Base-by-base conservation (phyloP, 768 basidiomycete genomes). In the Mycena galopus region DNA sequence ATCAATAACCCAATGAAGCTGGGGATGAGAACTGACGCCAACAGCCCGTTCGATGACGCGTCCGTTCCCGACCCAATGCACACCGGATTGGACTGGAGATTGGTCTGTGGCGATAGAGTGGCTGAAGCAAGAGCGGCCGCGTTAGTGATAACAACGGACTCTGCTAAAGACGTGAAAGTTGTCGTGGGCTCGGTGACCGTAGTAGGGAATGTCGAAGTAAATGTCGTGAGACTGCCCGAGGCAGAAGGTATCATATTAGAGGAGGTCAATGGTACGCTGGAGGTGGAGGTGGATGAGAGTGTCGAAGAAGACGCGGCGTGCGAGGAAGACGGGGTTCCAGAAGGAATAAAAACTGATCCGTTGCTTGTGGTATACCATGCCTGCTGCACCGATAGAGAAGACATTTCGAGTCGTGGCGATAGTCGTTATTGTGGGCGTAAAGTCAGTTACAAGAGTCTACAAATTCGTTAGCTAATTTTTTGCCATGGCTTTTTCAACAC, bases 61-160 rank as follows among this genome's bases (percentile, higher is more conserved):
- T 94, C 93, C 32, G 93, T 71, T 4, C 92, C 92, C 30, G 87
- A 75, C 39, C 93, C 93, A 63, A 91, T 85, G 79, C 93, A 94
- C 3, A 92, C 82, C 19, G 86, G 75, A 37, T 77, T 75, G 44
- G 81, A 72, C 39, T 78, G 64, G n/a, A 78, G 16, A 37, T 62
- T 37, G 23, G 67, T 47, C 17, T 69, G 69, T 10, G 67, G 71
- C 23, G 59, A 59, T 25, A 53, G 14, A 9, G 73, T 69, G n/a
- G 32, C 64, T 12, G 71, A 66, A 4, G 59, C 62, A 23, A 69
- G 10, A 25, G 67, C 71, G 59, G 27, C 35, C 1, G 71, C 74
- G 63, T 27, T 33, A 2, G 71, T 69, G 44, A 69, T 33, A 25
- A 75, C 71, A 10, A 75, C 70, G 1, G 74, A 69, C 68, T 72